These are phyloP conservation scores for Simplicillium aogashimaense DNA, from an alignment of 2,329 filamentous ascomycete genomes.

Conservation along the genomic window DNA sequence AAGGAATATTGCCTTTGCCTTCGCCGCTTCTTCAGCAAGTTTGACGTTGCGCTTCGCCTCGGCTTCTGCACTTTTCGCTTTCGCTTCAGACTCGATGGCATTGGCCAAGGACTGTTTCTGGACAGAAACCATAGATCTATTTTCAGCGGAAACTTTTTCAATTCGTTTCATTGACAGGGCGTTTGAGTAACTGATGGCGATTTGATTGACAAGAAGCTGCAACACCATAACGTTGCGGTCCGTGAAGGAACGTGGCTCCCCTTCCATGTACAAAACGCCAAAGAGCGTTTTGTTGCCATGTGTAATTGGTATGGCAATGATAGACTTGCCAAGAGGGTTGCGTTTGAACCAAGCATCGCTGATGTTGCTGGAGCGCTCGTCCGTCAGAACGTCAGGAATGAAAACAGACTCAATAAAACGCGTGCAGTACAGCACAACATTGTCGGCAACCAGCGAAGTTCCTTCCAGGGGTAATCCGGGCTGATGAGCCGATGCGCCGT, in stretches of 20 bases:
- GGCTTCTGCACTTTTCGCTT: conserved; percentile 67
- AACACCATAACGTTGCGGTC: conserved; percentile 60
- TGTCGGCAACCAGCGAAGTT: conserved; percentile 62
- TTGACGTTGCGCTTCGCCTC: conserved; percentile 71
- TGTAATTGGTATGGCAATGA: conserved; percentile 72
- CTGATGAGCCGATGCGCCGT: conserved; percentile 55
- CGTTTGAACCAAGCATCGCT: conserved; percentile 56
- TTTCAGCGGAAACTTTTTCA: conserved; percentile 69
- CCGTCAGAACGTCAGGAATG: conserved; percentile 60
- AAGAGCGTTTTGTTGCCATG: conserved; percentile 62
- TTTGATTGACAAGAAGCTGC: conserved; percentile 68
- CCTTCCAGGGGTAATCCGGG: conserved; percentile 54
- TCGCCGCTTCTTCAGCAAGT: conserved; percentile 73
- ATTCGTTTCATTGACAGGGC: conserved; percentile 59
- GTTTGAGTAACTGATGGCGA: conserved; percentile 62
- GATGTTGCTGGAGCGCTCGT: conserved; percentile 72
- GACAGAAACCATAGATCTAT: conserved; percentile 66
- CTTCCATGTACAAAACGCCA: conserved; percentile 67
- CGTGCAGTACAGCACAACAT: conserved; percentile 67
- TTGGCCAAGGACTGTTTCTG: conserved; percentile 66
- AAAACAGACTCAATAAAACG: conserved; percentile 70
- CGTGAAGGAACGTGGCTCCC: conserved; percentile 65
- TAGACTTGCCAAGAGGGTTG: conserved; percentile 61
- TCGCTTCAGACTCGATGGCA: conserved; percentile 62
- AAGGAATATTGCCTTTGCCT: conserved; percentile 73